A percentile compares a stretch with the other conserved stretches of the same genome.
These are phyloP conservation scores for Botrytis galanthina DNA, from an alignment of 2,329 filamentous ascomycete genomes.

Conservation along the genomic window DNA sequence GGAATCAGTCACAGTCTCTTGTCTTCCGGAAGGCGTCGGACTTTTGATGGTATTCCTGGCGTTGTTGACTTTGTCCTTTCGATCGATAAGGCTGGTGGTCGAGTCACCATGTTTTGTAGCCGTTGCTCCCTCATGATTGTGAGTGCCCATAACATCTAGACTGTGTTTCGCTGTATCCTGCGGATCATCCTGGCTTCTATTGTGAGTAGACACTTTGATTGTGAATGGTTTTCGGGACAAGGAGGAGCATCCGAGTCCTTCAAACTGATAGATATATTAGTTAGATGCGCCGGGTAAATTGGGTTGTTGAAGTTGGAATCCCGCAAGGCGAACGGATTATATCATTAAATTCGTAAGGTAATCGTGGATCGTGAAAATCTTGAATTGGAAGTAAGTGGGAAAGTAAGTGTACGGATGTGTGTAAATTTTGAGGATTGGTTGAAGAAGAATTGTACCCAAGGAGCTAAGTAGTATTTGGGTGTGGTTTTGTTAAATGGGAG, in stretches of 20 bases:
- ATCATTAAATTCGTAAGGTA: constrained; percentile 22
- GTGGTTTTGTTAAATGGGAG: constrained; percentile 7
- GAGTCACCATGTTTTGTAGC: constrained; percentile 29
- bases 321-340: constrained; percentile 7
- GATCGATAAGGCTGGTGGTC: constrained; percentile 24
- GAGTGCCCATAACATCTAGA: constrained; percentile 39
- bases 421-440: constrained; percentile 2
- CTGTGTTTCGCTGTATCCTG: constrained; percentile 34
- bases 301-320: constrained; percentile 15
- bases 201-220: constrained; percentile 39
- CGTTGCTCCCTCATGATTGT: constrained; percentile 30
- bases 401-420: not conserved
- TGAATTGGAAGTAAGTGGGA: not conserved
- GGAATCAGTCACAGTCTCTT: constrained; percentile 24
- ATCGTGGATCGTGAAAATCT: constrained; percentile 17
- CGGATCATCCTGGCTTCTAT: constrained; percentile 35
- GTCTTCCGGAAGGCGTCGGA: constrained; percentile 34
- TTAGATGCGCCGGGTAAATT: constrained; percentile 8
- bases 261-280: not conserved
- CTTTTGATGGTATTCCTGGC: constrained; percentile 27
- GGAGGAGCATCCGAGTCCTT: constrained; percentile 35
- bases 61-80: constrained; percentile 29
- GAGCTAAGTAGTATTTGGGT: not conserved
- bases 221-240: constrained; percentile 35
- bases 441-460: not conserved